Base-by-base conservation (phyloP, 805 yeast species). In the Nakazawaea ambrosiae region DNA sequence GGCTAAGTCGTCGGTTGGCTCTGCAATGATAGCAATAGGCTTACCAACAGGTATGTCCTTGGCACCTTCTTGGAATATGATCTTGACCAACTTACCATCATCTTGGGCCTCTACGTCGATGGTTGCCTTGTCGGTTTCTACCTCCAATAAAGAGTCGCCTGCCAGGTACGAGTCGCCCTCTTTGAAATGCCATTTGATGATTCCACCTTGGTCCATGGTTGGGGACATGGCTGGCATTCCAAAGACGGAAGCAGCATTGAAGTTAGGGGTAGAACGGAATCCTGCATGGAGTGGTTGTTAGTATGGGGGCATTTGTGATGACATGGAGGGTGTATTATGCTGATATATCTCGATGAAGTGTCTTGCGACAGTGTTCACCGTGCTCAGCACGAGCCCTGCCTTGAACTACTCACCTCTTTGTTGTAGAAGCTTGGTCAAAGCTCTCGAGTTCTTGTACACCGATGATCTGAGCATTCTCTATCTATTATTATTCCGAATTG, bases 161-260 rank as follows among this genome's bases (percentile, higher is more conserved):
- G 94, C 73, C 23, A 65, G 53, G 60, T 82, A 90, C 4, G 67
- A 39, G 4, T 85, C 92, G 20, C 86, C 86, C 34, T 72, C 81
- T 57, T 88, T 79, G 51, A 79, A 68, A 56, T 86, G 84, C 98
- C 98, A 90, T 38, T 77, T 70, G 10, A 87, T 85, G 46, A 90
- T 73, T 5, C 95, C 96, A 28, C 98, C 98, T 55, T 80, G 85
- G 22, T 88, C 87, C 98, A 90, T 90, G 5, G 98, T 90, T 30
- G 98, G 98, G 4, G 97, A 89, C 96, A 90, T 86, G 19, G 98
- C 97, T 4, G 98, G 98, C 97, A 90, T 90, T 37, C 69, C 78
- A 63, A 86, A 87, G 26, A 66, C 60, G 16, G 63, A 53, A 4
- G 73, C 76, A 2, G 62, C 70, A 20, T 19, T 20, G 5, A 5